Evolutionary conservation across 768 basidiomycete genomes (phyloP).

Genomic region (Leucosporidium scottii): DNA sequence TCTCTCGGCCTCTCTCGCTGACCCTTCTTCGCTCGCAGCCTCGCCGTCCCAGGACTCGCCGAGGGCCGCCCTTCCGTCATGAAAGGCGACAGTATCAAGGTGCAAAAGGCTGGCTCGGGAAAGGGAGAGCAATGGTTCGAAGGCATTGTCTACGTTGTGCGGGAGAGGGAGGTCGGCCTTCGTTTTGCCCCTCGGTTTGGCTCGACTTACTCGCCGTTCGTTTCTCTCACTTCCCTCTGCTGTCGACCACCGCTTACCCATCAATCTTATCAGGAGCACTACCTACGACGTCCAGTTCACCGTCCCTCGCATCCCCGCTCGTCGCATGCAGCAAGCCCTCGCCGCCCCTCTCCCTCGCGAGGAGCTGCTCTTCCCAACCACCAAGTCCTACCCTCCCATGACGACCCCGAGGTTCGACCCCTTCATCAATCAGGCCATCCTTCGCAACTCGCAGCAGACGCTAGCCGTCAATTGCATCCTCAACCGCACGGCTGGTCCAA

Average conservation of each 20-base stretch:
- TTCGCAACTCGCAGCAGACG: conserved; percentile 39
- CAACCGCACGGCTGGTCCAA: conserved; percentile 2
- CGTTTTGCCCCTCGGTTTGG: background rate
- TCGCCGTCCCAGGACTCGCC: conserved; percentile 12
- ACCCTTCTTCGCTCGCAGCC: background rate
- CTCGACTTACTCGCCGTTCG: background rate
- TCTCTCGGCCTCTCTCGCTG: no score
- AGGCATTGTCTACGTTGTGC: conserved; percentile 5
- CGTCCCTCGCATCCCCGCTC: conserved; percentile 2
- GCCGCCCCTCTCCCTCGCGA: background rate
- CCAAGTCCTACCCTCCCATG: background rate
- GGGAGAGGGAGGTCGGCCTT: background rate
- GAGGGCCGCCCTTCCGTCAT: conserved; percentile 22
- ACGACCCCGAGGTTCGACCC: background rate
- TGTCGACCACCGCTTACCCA: no score
- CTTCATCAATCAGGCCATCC: background rate
- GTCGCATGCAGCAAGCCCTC: conserved; percentile 5
- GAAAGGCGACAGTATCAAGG: conserved; percentile 5
- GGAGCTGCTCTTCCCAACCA: conserved; percentile 9
- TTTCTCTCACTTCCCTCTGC: background rate
- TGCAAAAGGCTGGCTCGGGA: background rate
- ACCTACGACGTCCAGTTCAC: conserved; percentile 14
- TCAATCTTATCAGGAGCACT: background rate
- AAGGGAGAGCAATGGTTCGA: conserved; percentile 14
- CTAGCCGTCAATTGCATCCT: conserved; percentile 35